These are phyloP conservation scores for Salvia rosmarinus DNA, from an alignment of 257 asterid species.

Conservation along the genomic window DNA sequence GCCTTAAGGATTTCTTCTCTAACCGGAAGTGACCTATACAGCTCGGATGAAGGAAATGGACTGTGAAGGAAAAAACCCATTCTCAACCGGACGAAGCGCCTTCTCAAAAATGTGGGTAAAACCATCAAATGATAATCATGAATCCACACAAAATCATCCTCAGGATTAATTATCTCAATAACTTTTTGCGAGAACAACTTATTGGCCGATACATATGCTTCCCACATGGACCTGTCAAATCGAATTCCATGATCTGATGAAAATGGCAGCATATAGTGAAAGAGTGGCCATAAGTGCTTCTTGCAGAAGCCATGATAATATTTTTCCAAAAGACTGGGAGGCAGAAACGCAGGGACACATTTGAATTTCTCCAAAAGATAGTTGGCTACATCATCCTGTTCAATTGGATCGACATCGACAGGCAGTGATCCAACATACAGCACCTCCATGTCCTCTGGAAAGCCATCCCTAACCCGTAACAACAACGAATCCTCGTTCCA, in stretches of 20 bases:
- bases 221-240: constrained; percentile 85
- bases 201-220: constrained; percentile 80
- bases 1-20: constrained; percentile 92
- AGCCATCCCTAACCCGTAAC: constrained; percentile 50
- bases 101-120: constrained; percentile 81
- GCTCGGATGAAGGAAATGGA: constrained; percentile 92
- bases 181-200: constrained; percentile 83
- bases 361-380: constrained; percentile 72
- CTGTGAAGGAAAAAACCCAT: constrained; percentile 96
- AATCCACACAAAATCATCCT: constrained; percentile 89
- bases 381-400: constrained; percentile 70
- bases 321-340: constrained; percentile 66
- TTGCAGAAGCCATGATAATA: constrained; percentile 83
- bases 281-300: constrained; percentile 85
- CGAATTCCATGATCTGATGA: constrained; percentile 80
- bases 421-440: constrained; percentile 53
- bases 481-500: constrained; percentile 59
- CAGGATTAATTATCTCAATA: constrained; percentile 83
- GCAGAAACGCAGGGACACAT: constrained; percentile 78
- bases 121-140: constrained; percentile 94
- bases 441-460: constrained; percentile 62
- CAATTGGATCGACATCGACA: constrained; percentile 60
- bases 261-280: constrained; percentile 85
- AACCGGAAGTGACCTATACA: constrained; percentile 88
- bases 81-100: constrained; percentile 72